Base-by-base conservation (phyloP, 768 basidiomycete genomes). In the Mycena polygramma region DNA sequence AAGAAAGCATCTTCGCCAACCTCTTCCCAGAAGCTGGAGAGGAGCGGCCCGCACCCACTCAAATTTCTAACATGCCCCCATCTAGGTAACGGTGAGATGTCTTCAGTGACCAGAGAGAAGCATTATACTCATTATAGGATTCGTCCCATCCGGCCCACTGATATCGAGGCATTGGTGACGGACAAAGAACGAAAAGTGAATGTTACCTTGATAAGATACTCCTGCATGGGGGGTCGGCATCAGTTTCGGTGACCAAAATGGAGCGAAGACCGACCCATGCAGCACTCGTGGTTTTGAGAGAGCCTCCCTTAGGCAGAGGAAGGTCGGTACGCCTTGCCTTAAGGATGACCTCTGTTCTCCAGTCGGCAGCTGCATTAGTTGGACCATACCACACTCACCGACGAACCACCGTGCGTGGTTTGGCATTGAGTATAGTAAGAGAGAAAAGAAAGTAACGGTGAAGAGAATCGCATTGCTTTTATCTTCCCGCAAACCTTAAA, bases 121-220 rank as follows among this genome's bases (percentile, higher is more conserved):
- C n/a, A n/a, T n/a, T n/a, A 10, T 54, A 67, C 66, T 26, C n/a
- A 24, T 63, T 63, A 5, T 69, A 37, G 1, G 15, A 2, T 13
- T 69, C 61, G 4, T 4, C 9, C 36, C 22, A 69, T 0, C 54
- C 55, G 0, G 61, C 68, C 68, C 68, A 69, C 68, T 68, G 41
- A 26, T 2, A 22, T 26, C 39, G 30, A 49, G 20, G 7, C 39
- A 53, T 24, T 7, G 20, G 36, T 59, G 19, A 53, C 20, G 26
- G 24, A 24, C 8, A 19, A 26, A 14, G 8, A 8, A 26, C 19
- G 26, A 15, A 24, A 10, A 26, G 19, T 36, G 54, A 4, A 26
- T 2, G 8, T 55, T 60, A 68, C 66, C 59, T 68, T 62, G 15
- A 63, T 11, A 2, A 4, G 4, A 6, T 69, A 69, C 4, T 43